Percentiles rank a stretch among this genome's conserved stretches.
Evolutionary conservation across 768 basidiomycete species (phyloP).

Genomic region (Macrolepiota albuminosa): DNA sequence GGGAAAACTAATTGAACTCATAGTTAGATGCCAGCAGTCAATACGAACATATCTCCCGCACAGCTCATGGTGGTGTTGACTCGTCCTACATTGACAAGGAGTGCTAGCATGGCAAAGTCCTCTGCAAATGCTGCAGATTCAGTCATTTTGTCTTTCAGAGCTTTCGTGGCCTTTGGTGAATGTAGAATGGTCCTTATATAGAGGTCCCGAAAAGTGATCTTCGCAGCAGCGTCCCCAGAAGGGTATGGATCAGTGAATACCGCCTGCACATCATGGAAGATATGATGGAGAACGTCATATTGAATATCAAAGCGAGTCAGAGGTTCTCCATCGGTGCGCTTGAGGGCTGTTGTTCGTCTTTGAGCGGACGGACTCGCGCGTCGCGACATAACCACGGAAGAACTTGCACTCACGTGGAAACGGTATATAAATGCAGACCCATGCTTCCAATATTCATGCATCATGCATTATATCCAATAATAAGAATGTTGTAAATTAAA

Average conservation of each 20-base stretch:
- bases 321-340: slow-evolving; percentile 61
- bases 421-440: slow-evolving; percentile 1
- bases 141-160: slow-evolving; percentile 67
- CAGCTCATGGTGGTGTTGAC: slow-evolving; percentile 84
- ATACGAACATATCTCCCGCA: slow-evolving; percentile 29
- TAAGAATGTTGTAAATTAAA: slow-evolving; percentile 15
- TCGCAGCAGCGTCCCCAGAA: slow-evolving; percentile 16
- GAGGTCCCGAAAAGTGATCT: slow-evolving; percentile 60
- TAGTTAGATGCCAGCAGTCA: slow-evolving; percentile 4
- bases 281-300: slow-evolving; percentile 71
- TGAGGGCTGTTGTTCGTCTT: slow-evolving; percentile 40
- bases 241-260: slow-evolving; percentile 48
- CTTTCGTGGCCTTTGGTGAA: slow-evolving; percentile 65
- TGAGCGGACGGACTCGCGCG: slow-evolving; percentile 34
- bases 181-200: slow-evolving; percentile 45
- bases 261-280: slow-evolving; percentile 65
- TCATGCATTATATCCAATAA: slow-evolving; percentile 6
- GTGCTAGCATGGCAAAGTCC: slow-evolving; percentile 70
- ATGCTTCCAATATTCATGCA: neutral
- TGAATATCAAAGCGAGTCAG: slow-evolving; percentile 66
- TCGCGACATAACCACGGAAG: slow-evolving; percentile 21
- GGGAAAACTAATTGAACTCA: slow-evolving; percentile 52
- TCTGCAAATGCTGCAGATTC: slow-evolving; percentile 53
- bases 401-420: slow-evolving; percentile 1
- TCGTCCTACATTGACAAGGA: slow-evolving; percentile 74